Evolutionary conservation across 129 eudicot genomes (phyloP).

Genomic region (Helianthus tuberosus): DNA sequence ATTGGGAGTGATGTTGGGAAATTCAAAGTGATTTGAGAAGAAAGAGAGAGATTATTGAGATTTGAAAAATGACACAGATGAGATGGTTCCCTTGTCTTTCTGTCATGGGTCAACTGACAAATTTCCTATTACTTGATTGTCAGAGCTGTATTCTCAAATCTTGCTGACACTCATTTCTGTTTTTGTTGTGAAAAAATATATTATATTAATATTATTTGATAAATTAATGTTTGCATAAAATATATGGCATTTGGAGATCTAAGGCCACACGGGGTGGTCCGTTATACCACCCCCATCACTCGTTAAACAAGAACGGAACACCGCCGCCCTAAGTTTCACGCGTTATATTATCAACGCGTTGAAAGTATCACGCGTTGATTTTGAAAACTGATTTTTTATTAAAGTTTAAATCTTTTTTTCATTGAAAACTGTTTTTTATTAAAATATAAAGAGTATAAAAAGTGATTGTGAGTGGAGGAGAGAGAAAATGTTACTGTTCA

Average conservation of each 20-base stretch:
- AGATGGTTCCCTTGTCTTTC: constrained; percentile 38
- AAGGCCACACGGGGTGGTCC: too few species aligned
- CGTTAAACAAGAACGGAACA: too few species aligned
- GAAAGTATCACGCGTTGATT: too few species aligned
- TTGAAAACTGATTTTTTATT: too few species aligned
- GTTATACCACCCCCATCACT: too few species aligned
- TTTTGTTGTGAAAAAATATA: not conserved
- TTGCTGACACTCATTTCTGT: constrained; percentile 29
- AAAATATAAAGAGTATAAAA: too few species aligned
- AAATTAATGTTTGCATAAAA: not conserved
- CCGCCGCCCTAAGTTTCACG: too few species aligned
- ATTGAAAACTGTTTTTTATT: too few species aligned
- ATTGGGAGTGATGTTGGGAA: constrained; percentile 34
- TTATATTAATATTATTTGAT: not conserved
- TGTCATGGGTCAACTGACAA: constrained; percentile 32
- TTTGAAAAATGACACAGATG: constrained; percentile 36
- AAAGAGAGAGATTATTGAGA: constrained; percentile 24
- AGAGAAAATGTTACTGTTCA: too few species aligned
- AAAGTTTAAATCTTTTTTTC: too few species aligned
- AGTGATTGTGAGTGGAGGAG: too few species aligned
- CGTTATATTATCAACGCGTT: too few species aligned
- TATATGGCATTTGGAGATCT: not conserved
- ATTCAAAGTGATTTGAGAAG: constrained; percentile 25
- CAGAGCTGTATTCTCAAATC: constrained; percentile 22
- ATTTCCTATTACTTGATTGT: constrained; percentile 16